Percentiles rank a stretch among this genome's conserved stretches.
These are phyloP conservation scores for Nicotiana attenuata DNA, from an alignment of 257 asterid species.

Conservation along the genomic window DNA sequence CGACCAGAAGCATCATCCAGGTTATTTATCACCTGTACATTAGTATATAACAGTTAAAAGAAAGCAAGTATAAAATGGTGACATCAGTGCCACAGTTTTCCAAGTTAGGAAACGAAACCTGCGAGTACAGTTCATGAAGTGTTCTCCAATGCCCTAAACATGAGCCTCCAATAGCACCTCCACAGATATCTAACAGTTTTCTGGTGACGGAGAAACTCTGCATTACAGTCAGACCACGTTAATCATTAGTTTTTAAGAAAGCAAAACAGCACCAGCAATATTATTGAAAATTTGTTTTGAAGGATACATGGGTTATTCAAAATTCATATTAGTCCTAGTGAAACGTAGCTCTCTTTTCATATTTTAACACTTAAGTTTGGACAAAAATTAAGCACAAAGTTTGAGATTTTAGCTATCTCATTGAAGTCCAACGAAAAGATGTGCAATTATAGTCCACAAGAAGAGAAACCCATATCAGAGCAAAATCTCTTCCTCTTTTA, in stretches of 20 bases:
- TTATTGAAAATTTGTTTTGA: not conserved
- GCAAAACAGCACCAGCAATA: not conserved
- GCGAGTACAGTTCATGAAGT: conserved; percentile 60
- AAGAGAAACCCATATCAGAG: conserved; percentile 1
- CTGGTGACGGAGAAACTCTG: conserved; percentile 78
- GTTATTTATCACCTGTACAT: conserved; percentile 57
- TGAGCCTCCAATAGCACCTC: conserved; percentile 48
- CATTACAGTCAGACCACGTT: conserved; percentile 14
- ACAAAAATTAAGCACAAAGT: not conserved
- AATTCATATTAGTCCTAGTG: conserved; percentile 1
- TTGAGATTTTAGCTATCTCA: not conserved
- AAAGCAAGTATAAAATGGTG: conserved; percentile 13
- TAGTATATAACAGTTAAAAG: conserved; percentile 20
- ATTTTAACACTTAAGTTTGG: not conserved
- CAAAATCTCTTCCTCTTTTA: not conserved
- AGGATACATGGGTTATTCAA: not conserved
- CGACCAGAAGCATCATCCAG: conserved; percentile 68
- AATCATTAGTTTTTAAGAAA: not conserved
- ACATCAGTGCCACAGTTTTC: conserved; percentile 8
- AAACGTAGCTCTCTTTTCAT: not conserved
- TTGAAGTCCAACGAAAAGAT: not conserved
- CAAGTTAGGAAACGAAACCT: conserved; percentile 44
- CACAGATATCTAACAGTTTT: conserved; percentile 60
- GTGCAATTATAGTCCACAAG: not conserved
- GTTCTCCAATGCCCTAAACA: conserved; percentile 71